Percentiles rank a stretch among this genome's conserved stretches.
phyloP scores from a whole-genome alignment of 2,329 filamentous ascomycete species.

The Nannizziopsis barbatae region DNA sequence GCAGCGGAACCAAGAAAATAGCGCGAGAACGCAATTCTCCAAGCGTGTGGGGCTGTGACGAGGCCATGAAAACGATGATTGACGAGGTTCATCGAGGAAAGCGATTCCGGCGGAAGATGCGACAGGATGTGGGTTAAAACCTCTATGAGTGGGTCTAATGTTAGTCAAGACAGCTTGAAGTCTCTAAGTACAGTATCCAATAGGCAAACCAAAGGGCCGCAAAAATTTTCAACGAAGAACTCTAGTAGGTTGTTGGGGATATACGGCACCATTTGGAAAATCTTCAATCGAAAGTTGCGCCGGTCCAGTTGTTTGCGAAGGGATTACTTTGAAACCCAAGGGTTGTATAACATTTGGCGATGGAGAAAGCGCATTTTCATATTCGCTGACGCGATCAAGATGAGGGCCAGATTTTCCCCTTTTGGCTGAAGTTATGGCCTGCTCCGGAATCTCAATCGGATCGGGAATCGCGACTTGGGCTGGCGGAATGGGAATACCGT shows the following conservation, averaged over 20 bases:
- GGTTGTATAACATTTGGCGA: slow-evolving; percentile 33
- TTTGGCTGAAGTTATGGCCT: slow-evolving; percentile 12
- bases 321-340: slow-evolving; percentile 43
- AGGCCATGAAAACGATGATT: slow-evolving; percentile 77
- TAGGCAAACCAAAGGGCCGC: slow-evolving; percentile 13
- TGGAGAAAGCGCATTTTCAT: slow-evolving; percentile 39
- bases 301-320: slow-evolving; percentile 63
- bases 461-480: slow-evolving; percentile 18
- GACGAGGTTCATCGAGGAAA: slow-evolving; percentile 71
- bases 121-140: slow-evolving; percentile 84
- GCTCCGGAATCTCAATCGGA: background rate
- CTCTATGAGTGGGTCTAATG: slow-evolving; percentile 45
- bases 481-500: slow-evolving; percentile 15
- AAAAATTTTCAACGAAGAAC: too few species aligned
- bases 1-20: slow-evolving; percentile 71
- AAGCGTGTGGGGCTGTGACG: slow-evolving; percentile 83
- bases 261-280: slow-evolving; percentile 12
- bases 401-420: slow-evolving; percentile 32
- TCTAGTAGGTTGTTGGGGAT: background rate
- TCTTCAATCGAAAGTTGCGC: slow-evolving; percentile 8
- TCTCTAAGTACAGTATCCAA: too few species aligned
- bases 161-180: background rate
- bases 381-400: slow-evolving; percentile 43
- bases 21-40: slow-evolving; percentile 83
- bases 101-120: slow-evolving; percentile 73